Percentiles rank a stretch among this genome's conserved stretches.
Conservation (phyloP, 306 rosid species). For the Pyrus communis region DNA sequence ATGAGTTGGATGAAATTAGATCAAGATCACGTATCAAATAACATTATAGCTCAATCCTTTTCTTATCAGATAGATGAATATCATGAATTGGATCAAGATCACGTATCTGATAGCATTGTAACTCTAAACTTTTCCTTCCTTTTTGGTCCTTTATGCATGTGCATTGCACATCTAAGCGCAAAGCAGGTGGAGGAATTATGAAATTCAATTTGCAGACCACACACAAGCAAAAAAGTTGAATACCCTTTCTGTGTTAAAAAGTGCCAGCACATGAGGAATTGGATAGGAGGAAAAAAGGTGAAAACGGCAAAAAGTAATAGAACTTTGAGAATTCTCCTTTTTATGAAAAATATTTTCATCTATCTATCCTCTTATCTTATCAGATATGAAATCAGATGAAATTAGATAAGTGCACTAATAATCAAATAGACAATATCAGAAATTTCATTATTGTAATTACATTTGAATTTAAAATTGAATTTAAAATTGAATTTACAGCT, state of each 20-base stretch:
- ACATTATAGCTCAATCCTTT: neutral
- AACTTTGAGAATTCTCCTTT: neutral
- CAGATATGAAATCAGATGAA: neutral
- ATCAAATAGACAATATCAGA: neutral
- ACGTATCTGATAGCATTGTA: neutral
- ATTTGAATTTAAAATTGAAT: neutral
- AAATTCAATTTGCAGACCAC: neutral
- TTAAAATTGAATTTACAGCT: neutral
- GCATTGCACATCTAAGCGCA: neutral
- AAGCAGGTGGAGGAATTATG: neutral
- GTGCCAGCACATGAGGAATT: neutral
- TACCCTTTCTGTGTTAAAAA: neutral
- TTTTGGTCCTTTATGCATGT: constrained; percentile 3
- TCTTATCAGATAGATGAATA: too few species aligned
- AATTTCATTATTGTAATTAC: too few species aligned
- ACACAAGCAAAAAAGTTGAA: neutral
- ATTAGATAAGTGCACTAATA: neutral
- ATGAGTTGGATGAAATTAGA: neutral
- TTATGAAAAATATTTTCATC: neutral
- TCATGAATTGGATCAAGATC: neutral
- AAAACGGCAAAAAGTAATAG: neutral
- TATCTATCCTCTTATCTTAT: neutral
- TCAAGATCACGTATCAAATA: neutral
- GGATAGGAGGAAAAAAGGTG: neutral
- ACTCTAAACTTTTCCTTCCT: neutral